Evolutionary conservation across 768 basidiomycete species (phyloP).

Genomic region (Hygrocybe coccinea): DNA sequence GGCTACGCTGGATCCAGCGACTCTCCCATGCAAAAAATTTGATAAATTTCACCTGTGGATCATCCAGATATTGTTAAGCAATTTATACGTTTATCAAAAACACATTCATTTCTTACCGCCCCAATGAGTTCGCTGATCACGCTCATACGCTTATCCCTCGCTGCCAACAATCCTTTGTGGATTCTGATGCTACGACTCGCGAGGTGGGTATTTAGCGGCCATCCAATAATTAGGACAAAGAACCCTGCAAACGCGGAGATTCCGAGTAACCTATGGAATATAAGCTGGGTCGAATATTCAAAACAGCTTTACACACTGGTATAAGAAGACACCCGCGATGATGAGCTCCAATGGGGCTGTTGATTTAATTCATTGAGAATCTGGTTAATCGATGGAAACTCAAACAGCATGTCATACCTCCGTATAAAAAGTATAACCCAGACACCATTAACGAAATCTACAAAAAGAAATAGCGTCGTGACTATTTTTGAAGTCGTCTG

Average conservation of each 20-base stretch:
- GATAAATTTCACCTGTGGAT: constrained; percentile 59
- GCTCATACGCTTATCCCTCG: constrained; percentile 72
- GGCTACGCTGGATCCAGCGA: constrained; percentile 62
- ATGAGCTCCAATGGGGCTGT: constrained; percentile 72
- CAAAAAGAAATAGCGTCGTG: neutral
- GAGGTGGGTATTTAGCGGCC: constrained; percentile 68
- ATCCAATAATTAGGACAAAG: constrained; percentile 56
- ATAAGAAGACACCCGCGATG: constrained; percentile 69
- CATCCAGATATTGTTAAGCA: neutral
- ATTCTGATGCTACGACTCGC: constrained; percentile 56
- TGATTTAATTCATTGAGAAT: neutral
- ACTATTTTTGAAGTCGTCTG: neutral
- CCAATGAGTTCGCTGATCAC: constrained; percentile 74
- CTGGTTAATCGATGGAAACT: constrained; percentile 11
- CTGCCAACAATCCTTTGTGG: constrained; percentile 53
- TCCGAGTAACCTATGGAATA: constrained; percentile 48
- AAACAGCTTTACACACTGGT: constrained; percentile 50
- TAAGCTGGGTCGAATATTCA: constrained; percentile 26
- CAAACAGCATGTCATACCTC: constrained; percentile 39
- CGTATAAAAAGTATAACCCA: constrained; percentile 61
- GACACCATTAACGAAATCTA: constrained; percentile 51
- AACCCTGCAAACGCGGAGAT: constrained; percentile 74
- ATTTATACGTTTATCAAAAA: neutral
- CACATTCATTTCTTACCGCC: constrained; percentile 36
- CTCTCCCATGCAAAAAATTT: constrained; percentile 84